Base-by-base conservation (phyloP, 345 rosid species). In the Salix viminalis region DNA sequence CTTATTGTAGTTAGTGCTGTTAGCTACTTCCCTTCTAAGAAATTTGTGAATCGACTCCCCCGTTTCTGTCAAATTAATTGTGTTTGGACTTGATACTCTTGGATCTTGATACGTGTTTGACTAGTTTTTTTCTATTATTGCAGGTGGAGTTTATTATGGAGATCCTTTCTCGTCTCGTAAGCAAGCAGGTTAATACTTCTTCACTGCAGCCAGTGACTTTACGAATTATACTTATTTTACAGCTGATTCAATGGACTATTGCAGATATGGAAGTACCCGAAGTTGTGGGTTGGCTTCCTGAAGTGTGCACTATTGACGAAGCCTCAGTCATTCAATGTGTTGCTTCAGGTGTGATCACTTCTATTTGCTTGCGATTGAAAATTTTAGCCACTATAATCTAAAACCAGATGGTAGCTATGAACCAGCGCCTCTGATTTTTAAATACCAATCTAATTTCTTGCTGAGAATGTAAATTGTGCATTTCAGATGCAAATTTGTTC, bases 261-360 rank as follows among this genome's bases (percentile, higher is more conserved):
- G 79, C 92, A 96, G 99, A 93, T 96, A 85, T 96, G 99, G 99
- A 91, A 96, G 82, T 84, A 89, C 73, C 98, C 99, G 13, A 96
- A 96, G 85, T 83, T 96, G 84, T 96, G 99, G 99, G 99, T 93
- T 41, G 99, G 99, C 70, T 96, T 93, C 83, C 86, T 96, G 89
- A 93, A 91, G 86, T 96, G 99, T 74, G 96, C 97, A 52, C 84
- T 75, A 69, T 83, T 87, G 89, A 89, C 91, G 64, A 92, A 91
- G 89, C 98, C 99, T 76, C 98, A 91, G 67, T 96, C 98, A 75
- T 92, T 90, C 79, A 84, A 86, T 58, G 93, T 96, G 83, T 85
- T 96, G 86, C 94, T 96, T 81, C 99, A 96, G 97, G 99, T 93
- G 73, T 50, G 69, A 69, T 67, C 69, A 64, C 65, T 39, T 75